phyloP scores from a whole-genome alignment of 305 asterid genomes.

The Vinca major region DNA sequence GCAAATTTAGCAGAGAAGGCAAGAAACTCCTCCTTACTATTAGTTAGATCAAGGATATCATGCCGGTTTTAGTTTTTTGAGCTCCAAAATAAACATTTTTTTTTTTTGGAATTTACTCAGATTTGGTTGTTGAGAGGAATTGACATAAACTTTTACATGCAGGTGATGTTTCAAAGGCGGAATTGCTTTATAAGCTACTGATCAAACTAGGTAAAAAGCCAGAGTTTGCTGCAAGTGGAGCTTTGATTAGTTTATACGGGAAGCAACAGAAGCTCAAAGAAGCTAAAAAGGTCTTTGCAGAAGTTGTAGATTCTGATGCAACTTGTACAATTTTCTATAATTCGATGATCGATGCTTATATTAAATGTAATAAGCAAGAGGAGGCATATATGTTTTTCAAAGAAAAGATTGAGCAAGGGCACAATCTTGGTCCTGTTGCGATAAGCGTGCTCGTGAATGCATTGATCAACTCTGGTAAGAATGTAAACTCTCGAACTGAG shows the following conservation, averaged over 20 bases:
- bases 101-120: constrained; percentile 1
- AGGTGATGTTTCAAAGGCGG: constrained; percentile 51
- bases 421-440: constrained; percentile 59
- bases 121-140: constrained; percentile 12
- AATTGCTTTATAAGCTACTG: constrained; percentile 52
- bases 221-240: constrained; percentile 55
- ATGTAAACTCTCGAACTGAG: constrained; percentile 3
- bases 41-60: constrained; percentile 1
- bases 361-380: constrained; percentile 45
- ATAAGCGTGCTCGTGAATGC: constrained; percentile 84
- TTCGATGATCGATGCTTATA: constrained; percentile 60
- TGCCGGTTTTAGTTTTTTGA: neutral
- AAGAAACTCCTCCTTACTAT: constrained; percentile 13
- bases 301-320: constrained; percentile 28
- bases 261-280: constrained; percentile 48
- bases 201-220: constrained; percentile 38
- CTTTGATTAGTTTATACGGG: constrained; percentile 56
- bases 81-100: neutral
- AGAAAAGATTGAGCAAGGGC: constrained; percentile 52
- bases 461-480: constrained; percentile 56
- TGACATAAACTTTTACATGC: constrained; percentile 27
- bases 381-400: constrained; percentile 64
- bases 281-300: constrained; percentile 51
- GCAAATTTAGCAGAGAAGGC: constrained; percentile 61
- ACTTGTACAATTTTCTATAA: constrained; percentile 33